Conservation (phyloP, 2,329 filamentous ascomycete genomes). For the Lasiodiplodia hormozganensis region DNA sequence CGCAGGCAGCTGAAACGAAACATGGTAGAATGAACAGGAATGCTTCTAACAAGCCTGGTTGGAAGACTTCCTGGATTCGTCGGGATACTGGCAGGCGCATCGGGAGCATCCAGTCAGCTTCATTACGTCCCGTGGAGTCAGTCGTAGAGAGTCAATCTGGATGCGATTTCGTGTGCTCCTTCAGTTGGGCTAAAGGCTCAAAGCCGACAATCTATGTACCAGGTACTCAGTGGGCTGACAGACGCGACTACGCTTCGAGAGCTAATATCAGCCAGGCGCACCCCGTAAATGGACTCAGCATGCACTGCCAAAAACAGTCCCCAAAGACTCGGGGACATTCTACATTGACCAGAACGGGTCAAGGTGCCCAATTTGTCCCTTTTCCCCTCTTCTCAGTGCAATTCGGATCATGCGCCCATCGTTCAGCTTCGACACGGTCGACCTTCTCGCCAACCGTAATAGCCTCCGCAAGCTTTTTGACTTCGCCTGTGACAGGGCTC, state of each 20-base stretch:
- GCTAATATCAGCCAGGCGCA: neutral
- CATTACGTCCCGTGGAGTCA: neutral
- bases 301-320: neutral
- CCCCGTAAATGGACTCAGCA: neutral
- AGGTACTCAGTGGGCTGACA: neutral
- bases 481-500: conserved; percentile 37
- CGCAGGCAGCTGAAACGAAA: neutral
- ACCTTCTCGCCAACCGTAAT: conserved; percentile 41
- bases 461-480: conserved; percentile 39
- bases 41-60: neutral
- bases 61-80: neutral
- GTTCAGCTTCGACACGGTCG: conserved; percentile 35
- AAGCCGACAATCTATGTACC: neutral
- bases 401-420: neutral
- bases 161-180: neutral
- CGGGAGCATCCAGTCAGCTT: neutral
- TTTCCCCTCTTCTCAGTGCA: neutral
- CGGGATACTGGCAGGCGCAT: neutral
- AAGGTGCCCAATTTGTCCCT: neutral
- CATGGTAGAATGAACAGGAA: neutral
- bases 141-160: neutral
- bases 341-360: neutral
- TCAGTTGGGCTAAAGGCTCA: neutral
- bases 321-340: neutral
- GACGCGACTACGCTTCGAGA: neutral